phyloP scores from a whole-genome alignment of 2,329 filamentous ascomycete species.

The Leptoxyphium fumago region DNA sequence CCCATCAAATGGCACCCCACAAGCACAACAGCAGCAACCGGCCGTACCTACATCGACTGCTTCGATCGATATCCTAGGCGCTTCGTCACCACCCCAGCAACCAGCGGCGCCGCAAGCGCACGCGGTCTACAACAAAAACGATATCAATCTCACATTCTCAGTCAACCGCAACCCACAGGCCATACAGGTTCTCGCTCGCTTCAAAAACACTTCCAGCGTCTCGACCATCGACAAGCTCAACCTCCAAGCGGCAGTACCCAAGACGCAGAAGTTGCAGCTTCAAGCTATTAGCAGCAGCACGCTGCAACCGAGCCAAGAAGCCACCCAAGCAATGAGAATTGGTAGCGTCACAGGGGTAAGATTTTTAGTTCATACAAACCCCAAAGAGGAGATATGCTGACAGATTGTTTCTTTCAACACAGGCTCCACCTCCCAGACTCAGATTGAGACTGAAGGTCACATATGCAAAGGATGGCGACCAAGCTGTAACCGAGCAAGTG shows the following conservation, averaged over 20 bases:
- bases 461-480: slow-evolving; percentile 56
- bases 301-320: slow-evolving; percentile 62
- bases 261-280: slow-evolving; percentile 85
- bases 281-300: slow-evolving; percentile 76
- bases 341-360: slow-evolving; percentile 77
- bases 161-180: slow-evolving; percentile 69
- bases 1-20: slow-evolving; percentile 25
- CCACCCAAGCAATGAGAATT: slow-evolving; percentile 82
- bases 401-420: slow-evolving; percentile 4
- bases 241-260: slow-evolving; percentile 88
- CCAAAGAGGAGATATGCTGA: slow-evolving; percentile 1
- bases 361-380: not conserved
- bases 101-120: slow-evolving; percentile 35
- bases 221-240: slow-evolving; percentile 51
- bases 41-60: slow-evolving; percentile 21
- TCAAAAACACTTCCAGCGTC: slow-evolving; percentile 48
- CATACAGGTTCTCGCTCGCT: slow-evolving; percentile 70
- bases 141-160: slow-evolving; percentile 64
- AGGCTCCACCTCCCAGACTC: slow-evolving; percentile 57
- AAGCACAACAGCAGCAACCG: slow-evolving; percentile 25
- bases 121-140: slow-evolving; percentile 75
- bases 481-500: slow-evolving; percentile 74
- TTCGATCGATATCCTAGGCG: slow-evolving; percentile 28
- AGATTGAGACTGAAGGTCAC: slow-evolving; percentile 74
- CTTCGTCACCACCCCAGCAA: slow-evolving; percentile 31